Conservation (phyloP, 352 stramenopile species). For the Phytophthora fragariae region DNA sequence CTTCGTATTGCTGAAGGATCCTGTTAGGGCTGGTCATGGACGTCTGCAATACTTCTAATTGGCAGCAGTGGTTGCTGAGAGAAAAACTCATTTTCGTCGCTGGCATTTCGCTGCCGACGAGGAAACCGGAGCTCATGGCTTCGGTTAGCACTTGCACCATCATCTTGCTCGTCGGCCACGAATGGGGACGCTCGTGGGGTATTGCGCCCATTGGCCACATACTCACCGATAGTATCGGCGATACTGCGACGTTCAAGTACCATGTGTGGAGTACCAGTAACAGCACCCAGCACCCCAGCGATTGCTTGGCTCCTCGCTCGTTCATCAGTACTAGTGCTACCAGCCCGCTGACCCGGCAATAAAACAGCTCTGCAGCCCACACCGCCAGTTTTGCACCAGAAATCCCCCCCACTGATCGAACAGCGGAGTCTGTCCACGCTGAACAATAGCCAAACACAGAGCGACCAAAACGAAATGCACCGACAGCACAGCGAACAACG, state of each 20-base stretch:
- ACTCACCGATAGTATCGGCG: too few relatives aligned
- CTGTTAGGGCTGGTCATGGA: too few relatives aligned
- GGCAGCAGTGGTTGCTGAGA: too few relatives aligned
- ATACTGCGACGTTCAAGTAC: conserved; percentile 9
- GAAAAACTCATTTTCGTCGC: too few relatives aligned
- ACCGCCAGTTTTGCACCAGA: conserved; percentile 4
- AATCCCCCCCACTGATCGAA: conserved; percentile 23
- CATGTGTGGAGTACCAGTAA: conserved; percentile 17
- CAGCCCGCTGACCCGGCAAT: conserved; percentile 19
- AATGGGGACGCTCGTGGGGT: too few relatives aligned
- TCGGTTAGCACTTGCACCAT: too few relatives aligned
- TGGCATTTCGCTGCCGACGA: too few relatives aligned
- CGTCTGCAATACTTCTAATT: too few relatives aligned
- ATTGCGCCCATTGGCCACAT: too few relatives aligned
- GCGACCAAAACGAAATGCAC: conserved; percentile 24
- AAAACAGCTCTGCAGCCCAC: conserved; percentile 21
- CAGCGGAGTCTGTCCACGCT: conserved; percentile 12
- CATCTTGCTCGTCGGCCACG: too few relatives aligned
- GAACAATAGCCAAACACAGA: conserved; percentile 18
- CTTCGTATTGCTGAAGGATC: too few relatives aligned
- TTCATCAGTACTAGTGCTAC: conserved; percentile 3
- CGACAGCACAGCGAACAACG: conserved; percentile 23
- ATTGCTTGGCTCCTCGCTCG: neutral
- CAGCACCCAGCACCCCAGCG: conserved; percentile 19
- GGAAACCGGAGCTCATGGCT: too few relatives aligned